Evolutionary conservation across 2,329 filamentous ascomycete genomes (phyloP).

Genomic region (Teratosphaeria viscida): DNA sequence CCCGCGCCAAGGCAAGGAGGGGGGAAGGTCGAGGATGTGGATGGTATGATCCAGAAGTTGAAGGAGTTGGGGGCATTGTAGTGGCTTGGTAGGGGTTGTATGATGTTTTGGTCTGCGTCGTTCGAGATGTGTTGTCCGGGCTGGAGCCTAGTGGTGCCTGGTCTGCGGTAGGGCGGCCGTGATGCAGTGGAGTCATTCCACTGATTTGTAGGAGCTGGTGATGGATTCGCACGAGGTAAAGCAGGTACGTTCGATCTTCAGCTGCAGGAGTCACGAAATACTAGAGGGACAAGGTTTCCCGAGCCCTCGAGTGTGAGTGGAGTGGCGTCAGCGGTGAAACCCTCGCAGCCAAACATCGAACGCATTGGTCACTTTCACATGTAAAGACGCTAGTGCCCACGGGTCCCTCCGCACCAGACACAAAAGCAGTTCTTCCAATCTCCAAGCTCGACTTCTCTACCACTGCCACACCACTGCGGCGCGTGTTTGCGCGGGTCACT

Average conservation of each 20-base stretch:
- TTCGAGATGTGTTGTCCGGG: not conserved
- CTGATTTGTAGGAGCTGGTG: too few species aligned
- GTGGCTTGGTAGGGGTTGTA: slow-evolving; percentile 44
- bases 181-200: not conserved
- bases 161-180: not conserved
- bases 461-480: not conserved
- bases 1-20: slow-evolving; percentile 80
- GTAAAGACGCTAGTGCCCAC: not conserved
- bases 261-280: too few species aligned
- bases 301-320: not conserved
- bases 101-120: not conserved
- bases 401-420: not conserved
- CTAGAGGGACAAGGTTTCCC: not conserved
- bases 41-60: slow-evolving; percentile 83
- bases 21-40: slow-evolving; percentile 94
- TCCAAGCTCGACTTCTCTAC: not conserved
- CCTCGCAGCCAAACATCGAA: not conserved
- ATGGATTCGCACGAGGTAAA: not conserved
- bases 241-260: not conserved
- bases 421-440: not conserved
- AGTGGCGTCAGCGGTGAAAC: not conserved
- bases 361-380: not conserved
- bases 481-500: not conserved
- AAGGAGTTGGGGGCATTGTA: slow-evolving; percentile 93
- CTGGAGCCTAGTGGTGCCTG: not conserved